These are phyloP conservation scores for Saccharomycopsis oosterbeekiorum DNA, from an alignment of 805 yeast species.

Conservation along the genomic window DNA sequence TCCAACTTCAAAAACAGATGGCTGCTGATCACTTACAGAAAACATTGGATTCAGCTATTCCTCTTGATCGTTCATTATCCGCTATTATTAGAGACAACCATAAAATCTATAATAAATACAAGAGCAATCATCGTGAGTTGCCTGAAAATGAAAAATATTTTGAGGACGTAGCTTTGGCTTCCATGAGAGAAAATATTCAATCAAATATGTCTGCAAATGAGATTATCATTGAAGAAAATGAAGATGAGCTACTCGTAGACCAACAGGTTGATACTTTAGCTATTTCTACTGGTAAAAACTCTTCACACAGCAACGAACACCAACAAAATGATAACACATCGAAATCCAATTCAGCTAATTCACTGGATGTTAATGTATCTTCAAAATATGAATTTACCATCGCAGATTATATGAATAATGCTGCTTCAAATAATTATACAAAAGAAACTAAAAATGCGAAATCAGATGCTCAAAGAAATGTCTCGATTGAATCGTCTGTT, in stretches of 20 bases:
- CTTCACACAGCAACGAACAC: neutral
- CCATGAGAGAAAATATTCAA: slow-evolving; percentile 16
- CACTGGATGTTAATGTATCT: neutral
- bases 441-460: neutral
- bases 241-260: neutral
- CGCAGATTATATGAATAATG: slow-evolving; percentile 15
- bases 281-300: neutral
- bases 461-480: slow-evolving; percentile 5
- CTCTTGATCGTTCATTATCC: slow-evolving; percentile 17
- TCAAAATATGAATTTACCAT: slow-evolving; percentile 16
- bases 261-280: neutral
- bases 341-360: neutral
- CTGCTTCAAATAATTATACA: neutral
- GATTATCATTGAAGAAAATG: slow-evolving; percentile 1
- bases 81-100: slow-evolving; percentile 17
- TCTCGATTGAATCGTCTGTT: slow-evolving; percentile 12
- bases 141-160: slow-evolving; percentile 13
- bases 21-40: slow-evolving; percentile 7
- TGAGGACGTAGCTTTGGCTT: slow-evolving; percentile 16
- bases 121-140: neutral
- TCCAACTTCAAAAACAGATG: slow-evolving; percentile 2
- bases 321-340: neutral
- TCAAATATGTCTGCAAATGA: neutral
- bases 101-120: slow-evolving; percentile 2
- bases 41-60: slow-evolving; percentile 16